Evolutionary conservation across 768 basidiomycete genomes (phyloP), one percentile per base, ranked within the genome.

Genomic region (Tylopilus felleus): DNA sequence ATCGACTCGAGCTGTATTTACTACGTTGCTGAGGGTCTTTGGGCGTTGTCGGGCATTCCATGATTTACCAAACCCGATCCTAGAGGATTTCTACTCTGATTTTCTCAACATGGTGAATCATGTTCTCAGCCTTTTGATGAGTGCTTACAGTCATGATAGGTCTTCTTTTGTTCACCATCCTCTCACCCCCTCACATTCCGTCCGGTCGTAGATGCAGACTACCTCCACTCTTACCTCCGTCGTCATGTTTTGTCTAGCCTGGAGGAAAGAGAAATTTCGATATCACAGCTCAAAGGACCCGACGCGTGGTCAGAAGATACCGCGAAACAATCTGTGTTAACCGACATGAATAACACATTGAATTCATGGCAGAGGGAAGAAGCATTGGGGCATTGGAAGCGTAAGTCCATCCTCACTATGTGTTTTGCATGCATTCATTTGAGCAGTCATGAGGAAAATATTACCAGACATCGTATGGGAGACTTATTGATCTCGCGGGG

Each of bases 31-130:
- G 54, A 72, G 76, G 41, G 78, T 76, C n/a, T 95, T 97, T 68
- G 76, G 77, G 8, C 79, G 82, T 60, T 98, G 96, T 65, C 82
- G 93, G 21, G 86, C 79, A 3, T 94, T 95, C 74, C 86, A 89
- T 56, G 96, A 98, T 68, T 71, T 75, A 7, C 68, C 82, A 17
- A 73, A 71, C 14, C 54, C 65, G 4, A 63, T 82, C 8, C 62
- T 74, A 0, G 75, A 79, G 19, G 79, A 84, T 44, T 70, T 77
- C 42, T 66, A 72, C 35, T 67, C 74, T 1, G 79, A 82, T 25
- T 83, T 88, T 65, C 72, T 85, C 49, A 95, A 95, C 66, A 80
- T 93, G 75, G 92, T 93, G 55, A 47, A 79, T 73, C 9, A 13
- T 52, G 35, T 33, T 45, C 19, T 21, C 35, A 21, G 4, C 14